Percentiles rank a stretch among this genome's conserved stretches.
Conservation (phyloP, 176 grass and related monocot species). For the Avena sativa region DNA sequence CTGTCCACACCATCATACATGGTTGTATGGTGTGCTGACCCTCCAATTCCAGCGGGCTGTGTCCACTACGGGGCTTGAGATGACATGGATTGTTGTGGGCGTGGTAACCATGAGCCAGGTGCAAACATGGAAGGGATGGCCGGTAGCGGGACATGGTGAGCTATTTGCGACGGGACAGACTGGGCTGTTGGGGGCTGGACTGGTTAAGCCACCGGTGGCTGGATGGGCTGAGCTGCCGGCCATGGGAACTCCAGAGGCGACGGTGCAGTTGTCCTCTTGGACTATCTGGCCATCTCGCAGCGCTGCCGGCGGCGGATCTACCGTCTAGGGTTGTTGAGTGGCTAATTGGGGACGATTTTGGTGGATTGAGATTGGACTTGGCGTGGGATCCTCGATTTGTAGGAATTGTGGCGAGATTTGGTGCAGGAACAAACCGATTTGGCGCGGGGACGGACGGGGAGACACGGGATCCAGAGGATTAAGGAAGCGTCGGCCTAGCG, state of each 20-base stretch:
- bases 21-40: not conserved
- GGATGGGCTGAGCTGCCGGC: not conserved
- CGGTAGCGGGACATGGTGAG: not conserved
- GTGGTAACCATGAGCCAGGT: not conserved
- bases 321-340: not conserved
- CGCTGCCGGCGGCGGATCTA: not conserved
- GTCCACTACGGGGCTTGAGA: not conserved
- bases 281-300: not conserved
- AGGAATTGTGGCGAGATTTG: not conserved
- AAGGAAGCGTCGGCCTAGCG: not conserved
- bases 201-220: not conserved
- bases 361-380: not conserved
- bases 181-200: not conserved
- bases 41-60: not conserved
- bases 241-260: not conserved
- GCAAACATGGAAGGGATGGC: not conserved
- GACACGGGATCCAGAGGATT: not conserved
- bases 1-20: not conserved
- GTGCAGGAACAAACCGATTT: not conserved
- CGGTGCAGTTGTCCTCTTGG: not conserved
- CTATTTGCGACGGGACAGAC: not conserved
- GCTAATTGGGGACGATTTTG: not conserved
- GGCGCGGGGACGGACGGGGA: not conserved
- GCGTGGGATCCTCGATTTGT: not conserved
- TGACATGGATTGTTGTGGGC: not conserved